Evolutionary conservation across 768 basidiomycete genomes (phyloP).

Genomic region (Lactarius deliciosus): DNA sequence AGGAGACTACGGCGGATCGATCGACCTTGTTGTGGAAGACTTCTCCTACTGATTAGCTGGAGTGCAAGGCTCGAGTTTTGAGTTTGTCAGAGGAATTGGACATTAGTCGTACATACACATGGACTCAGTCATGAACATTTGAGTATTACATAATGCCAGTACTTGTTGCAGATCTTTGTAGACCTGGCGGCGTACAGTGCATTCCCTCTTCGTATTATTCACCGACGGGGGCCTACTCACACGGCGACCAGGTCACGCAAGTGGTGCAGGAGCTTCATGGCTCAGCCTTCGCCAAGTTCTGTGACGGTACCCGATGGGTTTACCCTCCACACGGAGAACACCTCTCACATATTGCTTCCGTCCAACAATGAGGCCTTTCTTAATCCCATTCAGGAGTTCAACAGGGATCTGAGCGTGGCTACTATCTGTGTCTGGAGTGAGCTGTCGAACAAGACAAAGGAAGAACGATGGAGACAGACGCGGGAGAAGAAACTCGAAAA

Average conservation of each 20-base stretch:
- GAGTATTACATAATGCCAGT: not conserved
- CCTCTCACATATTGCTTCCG: constrained; percentile 74
- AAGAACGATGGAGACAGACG: constrained; percentile 54
- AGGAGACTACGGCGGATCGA: constrained; percentile 59
- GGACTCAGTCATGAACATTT: not conserved
- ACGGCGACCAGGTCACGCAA: not conserved
- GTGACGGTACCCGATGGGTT: constrained; percentile 65
- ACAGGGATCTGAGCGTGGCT: constrained; percentile 89
- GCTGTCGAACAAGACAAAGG: constrained; percentile 59
- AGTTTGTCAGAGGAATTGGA: not conserved
- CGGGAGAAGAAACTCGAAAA: constrained; percentile 50
- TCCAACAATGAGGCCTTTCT: constrained; percentile 82
- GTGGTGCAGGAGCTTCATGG: constrained; percentile 10
- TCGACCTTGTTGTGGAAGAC: constrained; percentile 65
- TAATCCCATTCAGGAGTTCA: constrained; percentile 98
- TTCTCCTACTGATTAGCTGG: constrained; percentile 51
- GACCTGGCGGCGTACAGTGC: constrained; percentile 8
- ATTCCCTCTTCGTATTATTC: not conserved
- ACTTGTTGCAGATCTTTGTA: not conserved
- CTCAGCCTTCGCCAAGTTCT: not conserved
- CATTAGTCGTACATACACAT: not conserved
- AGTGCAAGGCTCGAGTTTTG: not conserved
- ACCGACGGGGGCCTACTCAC: not conserved
- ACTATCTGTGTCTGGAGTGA: constrained; percentile 91
- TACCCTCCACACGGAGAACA: constrained; percentile 79